A percentile compares a stretch with the other conserved stretches of the same genome.
phyloP scores from a whole-genome alignment of 139 green algal genomes.

The Tetraselmis striata region DNA sequence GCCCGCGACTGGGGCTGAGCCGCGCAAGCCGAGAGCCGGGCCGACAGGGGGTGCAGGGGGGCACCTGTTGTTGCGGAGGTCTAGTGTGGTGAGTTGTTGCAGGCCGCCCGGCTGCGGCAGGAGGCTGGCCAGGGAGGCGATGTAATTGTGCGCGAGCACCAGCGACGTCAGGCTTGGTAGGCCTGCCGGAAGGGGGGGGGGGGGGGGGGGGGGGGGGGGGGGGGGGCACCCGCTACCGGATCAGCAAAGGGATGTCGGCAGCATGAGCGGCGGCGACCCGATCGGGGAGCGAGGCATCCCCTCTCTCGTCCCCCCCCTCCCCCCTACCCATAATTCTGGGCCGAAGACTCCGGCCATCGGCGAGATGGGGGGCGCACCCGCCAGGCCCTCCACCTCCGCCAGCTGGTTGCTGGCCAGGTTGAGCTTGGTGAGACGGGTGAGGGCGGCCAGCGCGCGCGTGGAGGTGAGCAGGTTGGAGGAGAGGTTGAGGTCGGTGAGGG shows the following conservation, averaged over 20 bases:
- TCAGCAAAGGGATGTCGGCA: too few species aligned
- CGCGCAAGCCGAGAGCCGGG: too few species aligned
- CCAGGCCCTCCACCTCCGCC: slow-evolving; percentile 18
- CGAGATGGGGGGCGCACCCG: too few species aligned
- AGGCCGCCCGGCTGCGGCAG: slow-evolving; percentile 29
- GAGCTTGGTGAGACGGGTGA: slow-evolving; percentile 45
- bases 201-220: too few species aligned
- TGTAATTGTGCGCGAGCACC: slow-evolving; percentile 55
- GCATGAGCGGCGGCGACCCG: too few species aligned
- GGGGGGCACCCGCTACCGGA: too few species aligned
- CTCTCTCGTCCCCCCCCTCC: too few species aligned
- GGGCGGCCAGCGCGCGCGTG: slow-evolving; percentile 19
- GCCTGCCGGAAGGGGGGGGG: neutral
- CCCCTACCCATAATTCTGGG: too few species aligned
- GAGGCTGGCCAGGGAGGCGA: slow-evolving; percentile 37
- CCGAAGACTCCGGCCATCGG: too few species aligned
- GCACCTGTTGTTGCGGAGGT: neutral
- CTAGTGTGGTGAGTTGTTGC: slow-evolving; percentile 36
- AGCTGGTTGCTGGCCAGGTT: slow-evolving; percentile 70
- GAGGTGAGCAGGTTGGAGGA: slow-evolving; percentile 54
- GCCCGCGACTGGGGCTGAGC: too few species aligned
- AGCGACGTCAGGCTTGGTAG: slow-evolving; percentile 39
- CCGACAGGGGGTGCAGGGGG: too few species aligned
- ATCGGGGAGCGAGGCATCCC: too few species aligned
- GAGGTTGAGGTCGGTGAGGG: slow-evolving; percentile 52